phyloP scores from a whole-genome alignment of 1,139 yeast genomes.

The Starmera stellimalicola region DNA sequence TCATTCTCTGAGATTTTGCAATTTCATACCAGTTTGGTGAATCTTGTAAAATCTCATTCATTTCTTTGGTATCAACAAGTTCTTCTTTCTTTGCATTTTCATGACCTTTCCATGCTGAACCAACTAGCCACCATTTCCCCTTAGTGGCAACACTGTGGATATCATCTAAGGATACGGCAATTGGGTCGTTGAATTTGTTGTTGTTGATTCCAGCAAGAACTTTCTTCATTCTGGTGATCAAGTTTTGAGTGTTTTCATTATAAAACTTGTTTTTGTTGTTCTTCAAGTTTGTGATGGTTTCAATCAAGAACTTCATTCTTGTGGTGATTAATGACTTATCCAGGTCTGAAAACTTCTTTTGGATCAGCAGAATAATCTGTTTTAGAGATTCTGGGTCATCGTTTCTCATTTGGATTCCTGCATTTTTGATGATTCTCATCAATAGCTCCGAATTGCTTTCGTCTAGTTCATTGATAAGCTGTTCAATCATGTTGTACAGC shows the following conservation, averaged over 20 bases:
- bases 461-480: slow-evolving; percentile 46
- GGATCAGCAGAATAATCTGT: slow-evolving; percentile 58
- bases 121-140: slow-evolving; percentile 99
- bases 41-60: slow-evolving; percentile 18
- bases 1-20: slow-evolving; percentile 84
- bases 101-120: slow-evolving; percentile 90
- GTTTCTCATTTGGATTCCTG: slow-evolving; percentile 78
- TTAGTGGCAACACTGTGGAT: slow-evolving; percentile 63
- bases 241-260: slow-evolving; percentile 34
- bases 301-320: slow-evolving; percentile 76
- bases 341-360: slow-evolving; percentile 35
- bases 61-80: slow-evolving; percentile 21
- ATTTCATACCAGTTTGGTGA: slow-evolving; percentile 79
- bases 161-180: slow-evolving; percentile 78
- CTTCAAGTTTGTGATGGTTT: slow-evolving; percentile 75
- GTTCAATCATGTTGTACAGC: slow-evolving; percentile 64
- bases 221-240: slow-evolving; percentile 58
- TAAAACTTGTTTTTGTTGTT: slow-evolving; percentile 60
- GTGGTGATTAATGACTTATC: slow-evolving; percentile 35
- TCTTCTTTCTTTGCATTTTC: slow-evolving; percentile 16
- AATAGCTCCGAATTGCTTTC: slow-evolving; percentile 74
- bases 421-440: slow-evolving; percentile 57
- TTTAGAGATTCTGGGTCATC: slow-evolving; percentile 87
- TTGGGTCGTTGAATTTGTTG: slow-evolving; percentile 53
- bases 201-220: slow-evolving; percentile 41